Evolutionary conservation across 2,329 filamentous ascomycete species (phyloP), one percentile per base, ranked within the genome.

Genomic region (Botrytis byssoidea): DNA sequence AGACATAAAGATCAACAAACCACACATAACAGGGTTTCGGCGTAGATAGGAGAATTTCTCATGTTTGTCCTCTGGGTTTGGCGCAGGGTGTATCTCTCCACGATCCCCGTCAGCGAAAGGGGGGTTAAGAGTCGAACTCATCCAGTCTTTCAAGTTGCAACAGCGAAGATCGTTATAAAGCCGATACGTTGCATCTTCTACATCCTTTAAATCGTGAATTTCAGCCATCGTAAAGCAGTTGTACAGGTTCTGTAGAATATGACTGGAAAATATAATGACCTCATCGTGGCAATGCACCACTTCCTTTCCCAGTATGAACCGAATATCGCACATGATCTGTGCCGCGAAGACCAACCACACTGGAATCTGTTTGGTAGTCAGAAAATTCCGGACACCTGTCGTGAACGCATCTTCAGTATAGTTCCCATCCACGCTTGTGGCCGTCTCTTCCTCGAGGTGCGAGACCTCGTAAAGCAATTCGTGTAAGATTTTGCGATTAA

Each of bases 251-350:
- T 35, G 35, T 35, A 35, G 35, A 7, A 51, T 51, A 51, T 12
- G 46, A 51, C 46, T 51, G 5, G 48, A 51, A 51, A 51, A 25
- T 25, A 51, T 14, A 14, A 51, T 10, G n/a, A n/a, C 25, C 67
- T 77, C 66, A 20, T 67, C 40, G 44, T 75, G 74, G 64, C 72
- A 73, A 42, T 60, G 51, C 4, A 42, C 40, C 1, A 77, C 75
- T 10, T 76, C 70, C 12, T 76, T 66, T n/a, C 81, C 81, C 35
- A 82, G 71, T 46, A 80, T 80, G 55, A 78, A 77, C 1, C 80
- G 81, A 44, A 82, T 80, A 44, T 82, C 80, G 44, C 80, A 75
- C 64, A 80, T 79, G 5, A 82, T 76, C 37, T 81, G 79, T 22
- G 80, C 72, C 9, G 77, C 78, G 35, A 82, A 80, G 29, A 82